Conservation (phyloP, 2,329 filamentous ascomycete species). For the Aspergillus tubingensis region DNA sequence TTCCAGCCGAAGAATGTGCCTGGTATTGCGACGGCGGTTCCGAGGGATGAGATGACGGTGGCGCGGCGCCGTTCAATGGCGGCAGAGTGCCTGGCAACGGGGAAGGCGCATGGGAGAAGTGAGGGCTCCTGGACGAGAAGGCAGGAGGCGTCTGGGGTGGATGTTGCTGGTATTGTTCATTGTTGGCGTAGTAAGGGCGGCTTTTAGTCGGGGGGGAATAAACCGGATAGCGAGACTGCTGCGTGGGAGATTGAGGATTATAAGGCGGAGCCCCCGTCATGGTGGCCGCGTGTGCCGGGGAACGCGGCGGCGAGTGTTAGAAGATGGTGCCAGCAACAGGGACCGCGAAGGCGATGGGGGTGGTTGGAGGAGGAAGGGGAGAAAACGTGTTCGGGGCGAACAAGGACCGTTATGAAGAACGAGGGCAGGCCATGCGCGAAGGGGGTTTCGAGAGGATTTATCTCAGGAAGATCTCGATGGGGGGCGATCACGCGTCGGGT, state of each 20-base stretch:
- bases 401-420: conserved; percentile 15
- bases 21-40: conserved; percentile 41
- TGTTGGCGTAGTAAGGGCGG: conserved; percentile 44
- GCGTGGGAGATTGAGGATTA: conserved; percentile 48
- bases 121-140: conserved; percentile 44
- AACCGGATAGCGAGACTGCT: conserved; percentile 43
- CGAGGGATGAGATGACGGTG: conserved; percentile 31
- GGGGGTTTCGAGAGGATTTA: conserved; percentile 7
- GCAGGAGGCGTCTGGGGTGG: conserved; percentile 48
- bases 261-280: conserved; percentile 50
- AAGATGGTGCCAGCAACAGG: conserved; percentile 9
- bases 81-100: conserved; percentile 43
- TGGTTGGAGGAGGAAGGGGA: neutral
- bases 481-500: conserved; percentile 22
- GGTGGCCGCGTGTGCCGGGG: conserved; percentile 35
- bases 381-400: conserved; percentile 14
- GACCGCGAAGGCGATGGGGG: conserved; percentile 9
- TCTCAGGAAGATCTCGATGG: conserved; percentile 11
- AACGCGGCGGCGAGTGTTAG: conserved; percentile 29
- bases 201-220: conserved; percentile 48
- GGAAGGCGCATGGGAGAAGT: conserved; percentile 43
- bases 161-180: conserved; percentile 45
- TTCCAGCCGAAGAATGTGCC: conserved; percentile 32
- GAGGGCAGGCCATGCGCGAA: conserved; percentile 21
- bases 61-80: conserved; percentile 41